Evolutionary conservation across 345 rosid genomes (phyloP).

Genomic region (Passiflora organensis): DNA sequence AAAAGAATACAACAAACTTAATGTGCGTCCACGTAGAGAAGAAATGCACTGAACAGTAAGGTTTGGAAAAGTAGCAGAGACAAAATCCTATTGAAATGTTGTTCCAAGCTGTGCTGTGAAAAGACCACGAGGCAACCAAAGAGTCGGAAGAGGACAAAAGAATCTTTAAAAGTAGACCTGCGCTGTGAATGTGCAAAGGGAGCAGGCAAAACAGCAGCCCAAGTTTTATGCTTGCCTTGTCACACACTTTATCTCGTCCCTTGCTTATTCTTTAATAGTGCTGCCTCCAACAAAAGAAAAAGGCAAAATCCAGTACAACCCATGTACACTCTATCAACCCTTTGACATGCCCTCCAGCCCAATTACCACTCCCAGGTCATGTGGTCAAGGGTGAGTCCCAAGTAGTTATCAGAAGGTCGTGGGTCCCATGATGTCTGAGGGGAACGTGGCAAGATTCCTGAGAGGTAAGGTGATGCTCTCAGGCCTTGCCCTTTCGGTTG

Average conservation of each 20-base stretch:
- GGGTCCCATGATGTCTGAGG: background rate
- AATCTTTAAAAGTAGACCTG: background rate
- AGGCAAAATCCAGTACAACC: slow-evolving; percentile 10
- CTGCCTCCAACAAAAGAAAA: no score
- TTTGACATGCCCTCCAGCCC: background rate
- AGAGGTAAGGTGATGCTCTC: background rate
- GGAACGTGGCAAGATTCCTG: slow-evolving; percentile 4
- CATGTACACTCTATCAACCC: background rate
- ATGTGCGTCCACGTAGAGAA: no score
- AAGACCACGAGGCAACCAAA: no score
- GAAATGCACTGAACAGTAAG: no score
- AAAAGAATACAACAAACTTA: no score
- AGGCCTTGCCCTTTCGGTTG: slow-evolving; percentile 6
- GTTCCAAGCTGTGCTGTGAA: no score
- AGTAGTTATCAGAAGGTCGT: background rate
- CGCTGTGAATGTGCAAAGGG: background rate
- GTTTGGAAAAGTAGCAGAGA: no score
- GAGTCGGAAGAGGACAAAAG: no score
- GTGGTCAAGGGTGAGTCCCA: slow-evolving; percentile 1
- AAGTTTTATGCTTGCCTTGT: slow-evolving; percentile 3
- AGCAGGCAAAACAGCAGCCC: background rate
- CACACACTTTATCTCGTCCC: background rate
- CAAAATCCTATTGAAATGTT: no score
- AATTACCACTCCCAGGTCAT: background rate
- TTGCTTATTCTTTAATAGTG: background rate